A percentile compares a stretch with the other conserved stretches of the same genome.
phyloP scores from a whole-genome alignment of 345 rosid species.

The Bruguiera sexangula region DNA sequence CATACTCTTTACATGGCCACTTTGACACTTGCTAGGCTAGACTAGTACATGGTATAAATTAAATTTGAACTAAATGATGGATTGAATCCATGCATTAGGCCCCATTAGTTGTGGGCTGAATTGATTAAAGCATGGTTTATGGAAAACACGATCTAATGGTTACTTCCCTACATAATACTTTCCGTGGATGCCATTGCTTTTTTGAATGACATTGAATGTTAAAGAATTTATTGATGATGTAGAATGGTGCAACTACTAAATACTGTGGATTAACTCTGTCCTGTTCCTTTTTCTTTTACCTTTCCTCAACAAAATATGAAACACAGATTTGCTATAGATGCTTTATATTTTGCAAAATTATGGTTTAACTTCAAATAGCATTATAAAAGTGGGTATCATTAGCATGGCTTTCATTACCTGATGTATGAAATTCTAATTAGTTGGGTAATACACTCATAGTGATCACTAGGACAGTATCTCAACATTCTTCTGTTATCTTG shows the following conservation, averaged over 20 bases:
- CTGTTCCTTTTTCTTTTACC: not conserved
- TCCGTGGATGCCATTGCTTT: not conserved
- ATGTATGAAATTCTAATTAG: not conserved
- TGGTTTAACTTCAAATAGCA: not conserved
- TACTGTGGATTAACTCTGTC: not conserved
- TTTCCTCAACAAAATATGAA: too few species aligned
- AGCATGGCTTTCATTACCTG: not conserved
- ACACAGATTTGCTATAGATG: too few species aligned
- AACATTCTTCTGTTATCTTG: constrained; percentile 4
- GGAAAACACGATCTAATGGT: too few species aligned
- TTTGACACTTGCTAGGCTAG: too few species aligned
- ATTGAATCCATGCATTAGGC: too few species aligned
- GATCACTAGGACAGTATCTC: too few species aligned
- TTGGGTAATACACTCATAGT: not conserved
- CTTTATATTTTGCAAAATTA: not conserved
- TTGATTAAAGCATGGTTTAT: too few species aligned
- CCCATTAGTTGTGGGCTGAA: too few species aligned
- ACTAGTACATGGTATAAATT: too few species aligned
- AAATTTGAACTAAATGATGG: too few species aligned
- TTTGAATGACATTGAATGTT: not conserved
- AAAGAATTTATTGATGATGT: not conserved
- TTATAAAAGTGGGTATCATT: not conserved
- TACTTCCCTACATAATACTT: constrained; percentile 10
- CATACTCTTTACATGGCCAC: too few species aligned
- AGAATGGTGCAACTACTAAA: too few species aligned